These are phyloP conservation scores for Boletales sp. DNA, from an alignment of 768 basidiomycete genomes.

Conservation along the genomic window DNA sequence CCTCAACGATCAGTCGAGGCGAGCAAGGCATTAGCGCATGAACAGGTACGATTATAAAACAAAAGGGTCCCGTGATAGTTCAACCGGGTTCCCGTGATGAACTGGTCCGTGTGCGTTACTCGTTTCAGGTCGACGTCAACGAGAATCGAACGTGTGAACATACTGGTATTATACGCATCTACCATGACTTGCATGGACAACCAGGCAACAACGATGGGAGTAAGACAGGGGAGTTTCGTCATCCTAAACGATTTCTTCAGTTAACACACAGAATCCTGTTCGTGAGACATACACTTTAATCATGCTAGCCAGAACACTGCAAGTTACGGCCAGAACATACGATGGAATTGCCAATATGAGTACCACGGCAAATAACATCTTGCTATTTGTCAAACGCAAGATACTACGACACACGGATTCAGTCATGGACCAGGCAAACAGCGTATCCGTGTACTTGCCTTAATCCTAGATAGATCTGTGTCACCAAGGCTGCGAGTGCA, in stretches of 20 bases:
- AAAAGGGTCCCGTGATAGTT: too few relatives aligned
- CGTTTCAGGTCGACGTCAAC: too few relatives aligned
- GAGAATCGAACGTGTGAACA: neutral
- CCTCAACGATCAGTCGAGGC: too few relatives aligned
- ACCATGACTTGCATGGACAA: slow-evolving; percentile 42
- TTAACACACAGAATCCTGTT: neutral
- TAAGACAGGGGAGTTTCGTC: slow-evolving; percentile 38
- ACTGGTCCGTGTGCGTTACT: too few relatives aligned
- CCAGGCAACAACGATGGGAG: slow-evolving; percentile 44
- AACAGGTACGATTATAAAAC: too few relatives aligned
- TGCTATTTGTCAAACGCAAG: slow-evolving; percentile 9
- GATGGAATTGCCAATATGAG: slow-evolving; percentile 36
- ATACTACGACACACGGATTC: slow-evolving; percentile 5
- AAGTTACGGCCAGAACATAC: slow-evolving; percentile 41
- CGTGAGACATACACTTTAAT: slow-evolving; percentile 34
- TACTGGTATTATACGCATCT: slow-evolving; percentile 46
- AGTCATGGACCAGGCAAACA: too few relatives aligned
- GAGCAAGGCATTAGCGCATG: too few relatives aligned
- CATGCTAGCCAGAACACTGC: slow-evolving; percentile 42
- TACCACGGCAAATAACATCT: slow-evolving; percentile 32
- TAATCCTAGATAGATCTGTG: slow-evolving; percentile 46
- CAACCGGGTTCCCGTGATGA: too few relatives aligned
- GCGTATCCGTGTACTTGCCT: slow-evolving; percentile 29
- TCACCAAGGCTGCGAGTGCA: slow-evolving; percentile 44
- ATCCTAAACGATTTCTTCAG: slow-evolving; percentile 27